A percentile compares a stretch with the other conserved stretches of the same genome.
These are phyloP conservation scores for Protoeuglena noctilucae DNA, from an alignment of 139 green algal genomes.

Conservation along the genomic window DNA sequence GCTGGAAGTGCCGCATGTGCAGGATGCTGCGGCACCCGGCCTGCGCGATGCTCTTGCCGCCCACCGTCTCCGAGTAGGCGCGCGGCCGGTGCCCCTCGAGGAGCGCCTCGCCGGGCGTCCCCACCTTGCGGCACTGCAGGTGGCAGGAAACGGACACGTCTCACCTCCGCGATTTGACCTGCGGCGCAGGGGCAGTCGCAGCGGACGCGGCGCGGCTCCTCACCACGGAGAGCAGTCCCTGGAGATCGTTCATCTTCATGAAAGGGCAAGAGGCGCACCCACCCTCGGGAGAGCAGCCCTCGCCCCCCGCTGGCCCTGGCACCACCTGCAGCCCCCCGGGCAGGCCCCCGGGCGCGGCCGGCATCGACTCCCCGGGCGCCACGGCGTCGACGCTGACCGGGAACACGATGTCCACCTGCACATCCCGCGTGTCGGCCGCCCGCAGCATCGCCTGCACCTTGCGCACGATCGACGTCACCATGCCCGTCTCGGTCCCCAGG, in stretches of 20 bases:
- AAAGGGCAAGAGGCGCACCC: slow-evolving; percentile 93
- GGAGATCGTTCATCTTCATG: slow-evolving; percentile 91
- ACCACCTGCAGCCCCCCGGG: slow-evolving; percentile 45
- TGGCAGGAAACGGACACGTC: slow-evolving; percentile 1
- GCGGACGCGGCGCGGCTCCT: background rate
- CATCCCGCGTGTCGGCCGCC: slow-evolving; percentile 9
- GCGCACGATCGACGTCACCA: slow-evolving; percentile 92
- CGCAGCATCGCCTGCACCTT: slow-evolving; percentile 48
- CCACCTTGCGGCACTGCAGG: slow-evolving; percentile 25
- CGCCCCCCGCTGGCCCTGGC: slow-evolving; percentile 41
- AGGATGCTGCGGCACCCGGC: slow-evolving; percentile 81
- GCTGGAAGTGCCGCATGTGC: slow-evolving; percentile 89
- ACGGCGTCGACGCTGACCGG: slow-evolving; percentile 71
- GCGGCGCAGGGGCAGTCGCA: background rate
- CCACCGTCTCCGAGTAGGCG: slow-evolving; percentile 46
- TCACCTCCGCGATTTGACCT: background rate
- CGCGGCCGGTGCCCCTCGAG: slow-evolving; percentile 48
- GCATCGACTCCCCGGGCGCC: slow-evolving; percentile 29
- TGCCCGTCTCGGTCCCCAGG: slow-evolving; percentile 91
- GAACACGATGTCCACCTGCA: slow-evolving; percentile 94
- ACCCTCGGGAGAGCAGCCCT: slow-evolving; percentile 81
- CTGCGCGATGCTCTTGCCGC: slow-evolving; percentile 42
- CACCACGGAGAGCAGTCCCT: slow-evolving; percentile 35
- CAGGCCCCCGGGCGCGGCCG: slow-evolving; percentile 20
- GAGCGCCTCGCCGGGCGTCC: slow-evolving; percentile 30